Conservation (phyloP, 306 rosid species). For the Acmispon strigosus region DNA sequence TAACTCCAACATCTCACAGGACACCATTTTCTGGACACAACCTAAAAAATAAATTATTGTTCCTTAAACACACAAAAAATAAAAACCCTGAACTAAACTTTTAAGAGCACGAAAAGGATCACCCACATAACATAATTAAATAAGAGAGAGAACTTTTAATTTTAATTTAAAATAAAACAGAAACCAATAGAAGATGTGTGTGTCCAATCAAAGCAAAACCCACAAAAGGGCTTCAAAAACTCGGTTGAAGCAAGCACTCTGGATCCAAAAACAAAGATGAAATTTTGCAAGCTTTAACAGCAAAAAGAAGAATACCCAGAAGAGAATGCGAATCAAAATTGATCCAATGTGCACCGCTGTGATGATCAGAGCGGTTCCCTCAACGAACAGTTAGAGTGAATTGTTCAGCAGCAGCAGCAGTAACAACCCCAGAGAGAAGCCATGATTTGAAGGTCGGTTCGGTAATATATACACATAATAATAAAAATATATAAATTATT, state of each 20-base stretch:
- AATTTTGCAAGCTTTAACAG: constrained; percentile 14
- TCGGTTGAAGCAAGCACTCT: constrained; percentile 1
- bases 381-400: constrained; percentile 35
- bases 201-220: constrained; percentile 9
- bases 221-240: constrained; percentile 9
- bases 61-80: neutral
- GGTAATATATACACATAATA: neutral
- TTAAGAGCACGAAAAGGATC: constrained; percentile 23
- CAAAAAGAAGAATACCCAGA: constrained; percentile 20
- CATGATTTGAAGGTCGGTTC: constrained; percentile 46
- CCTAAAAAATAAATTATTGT: constrained; percentile 21
- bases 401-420: constrained; percentile 31
- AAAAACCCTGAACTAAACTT: neutral
- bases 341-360: constrained; percentile 41
- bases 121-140: constrained; percentile 13
- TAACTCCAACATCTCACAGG: constrained; percentile 17
- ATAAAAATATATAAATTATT: neutral
- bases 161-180: neutral
- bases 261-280: constrained; percentile 40
- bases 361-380: constrained; percentile 28
- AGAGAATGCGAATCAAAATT: constrained; percentile 31
- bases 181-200: neutral
- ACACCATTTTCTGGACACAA: neutral
- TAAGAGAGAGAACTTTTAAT: neutral
- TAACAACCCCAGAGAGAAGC: constrained; percentile 7